Evolutionary conservation across 108 stramenopile genomes (phyloP).

Genomic region (Nitzschia palea): DNA sequence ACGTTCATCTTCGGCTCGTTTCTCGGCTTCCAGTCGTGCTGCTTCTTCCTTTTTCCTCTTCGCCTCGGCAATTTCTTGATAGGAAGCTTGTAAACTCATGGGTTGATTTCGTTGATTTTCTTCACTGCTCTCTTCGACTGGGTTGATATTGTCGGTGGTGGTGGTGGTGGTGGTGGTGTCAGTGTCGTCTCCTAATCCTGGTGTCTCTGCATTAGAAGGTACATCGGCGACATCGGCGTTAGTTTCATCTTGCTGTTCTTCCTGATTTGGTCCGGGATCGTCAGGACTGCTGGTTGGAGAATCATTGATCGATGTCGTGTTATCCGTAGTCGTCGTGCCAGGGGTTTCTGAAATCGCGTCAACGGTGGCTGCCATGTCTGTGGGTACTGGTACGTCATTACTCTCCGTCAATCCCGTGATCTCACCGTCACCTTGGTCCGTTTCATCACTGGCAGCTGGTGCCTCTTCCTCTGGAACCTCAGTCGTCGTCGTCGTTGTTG

Average conservation of each 20-base stretch:
- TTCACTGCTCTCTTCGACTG: background rate
- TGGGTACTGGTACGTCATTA: background rate
- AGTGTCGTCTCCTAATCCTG: background rate
- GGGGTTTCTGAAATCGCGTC: background rate
- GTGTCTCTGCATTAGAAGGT: background rate
- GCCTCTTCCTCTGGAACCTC: no score
- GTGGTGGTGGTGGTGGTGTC: background rate
- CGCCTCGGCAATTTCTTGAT: conserved; percentile 8
- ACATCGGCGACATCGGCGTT: background rate
- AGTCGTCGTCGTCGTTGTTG: no score
- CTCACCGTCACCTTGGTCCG: no score
- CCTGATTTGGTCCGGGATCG: no score
- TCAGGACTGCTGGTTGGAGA: no score
- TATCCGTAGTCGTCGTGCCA: background rate
- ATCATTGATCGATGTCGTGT: background rate
- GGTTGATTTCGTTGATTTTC: background rate
- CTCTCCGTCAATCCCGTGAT: background rate
- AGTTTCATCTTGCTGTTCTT: background rate
- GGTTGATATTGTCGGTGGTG: background rate
- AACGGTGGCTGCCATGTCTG: background rate
- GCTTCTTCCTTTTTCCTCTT: background rate
- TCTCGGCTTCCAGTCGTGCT: background rate
- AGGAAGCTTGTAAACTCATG: background rate
- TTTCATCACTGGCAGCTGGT: no score
- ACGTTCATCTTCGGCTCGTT: conserved; percentile 8